Conservation (phyloP, 2,329 filamentous ascomycete species). For the Beauveria rudraprayagi region DNA sequence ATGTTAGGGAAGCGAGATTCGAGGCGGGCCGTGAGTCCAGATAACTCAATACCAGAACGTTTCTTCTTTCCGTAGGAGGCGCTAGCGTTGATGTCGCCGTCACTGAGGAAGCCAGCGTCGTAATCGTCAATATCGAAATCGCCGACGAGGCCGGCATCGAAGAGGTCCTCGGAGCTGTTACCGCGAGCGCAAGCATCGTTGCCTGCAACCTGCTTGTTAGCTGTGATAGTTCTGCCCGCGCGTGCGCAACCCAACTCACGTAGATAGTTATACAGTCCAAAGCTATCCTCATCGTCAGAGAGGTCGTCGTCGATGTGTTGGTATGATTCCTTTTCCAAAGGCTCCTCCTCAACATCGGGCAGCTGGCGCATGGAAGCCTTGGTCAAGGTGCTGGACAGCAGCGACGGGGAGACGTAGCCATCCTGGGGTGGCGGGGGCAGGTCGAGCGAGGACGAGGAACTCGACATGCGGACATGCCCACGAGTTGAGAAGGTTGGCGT, state of each 20-base stretch:
- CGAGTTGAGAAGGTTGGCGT: conserved; percentile 63
- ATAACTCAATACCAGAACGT: conserved; percentile 49
- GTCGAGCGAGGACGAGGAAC: conserved; percentile 72
- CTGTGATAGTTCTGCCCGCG: conserved; percentile 13
- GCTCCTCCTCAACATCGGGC: conserved; percentile 80
- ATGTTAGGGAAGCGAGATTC: conserved; percentile 52
- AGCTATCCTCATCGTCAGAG: conserved; percentile 20
- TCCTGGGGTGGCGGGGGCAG: conserved; percentile 41
- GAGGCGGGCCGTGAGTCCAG: conserved; percentile 56
- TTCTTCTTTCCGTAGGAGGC: conserved; percentile 43
- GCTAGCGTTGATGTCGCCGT: conserved; percentile 46
- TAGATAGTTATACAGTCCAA: conserved; percentile 57
- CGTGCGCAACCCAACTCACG: conserved; percentile 48
- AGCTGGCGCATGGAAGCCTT: conserved; percentile 59
- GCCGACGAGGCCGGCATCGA: conserved; percentile 29
- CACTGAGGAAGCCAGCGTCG: conserved; percentile 58
- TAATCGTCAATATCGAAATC: conserved; percentile 48
- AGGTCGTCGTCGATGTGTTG: conserved; percentile 40
- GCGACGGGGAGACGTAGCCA: conserved; percentile 43
- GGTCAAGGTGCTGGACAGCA: conserved; percentile 3
- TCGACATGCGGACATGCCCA: conserved; percentile 58
- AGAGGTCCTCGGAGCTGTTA: conserved; percentile 34
- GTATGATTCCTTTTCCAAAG: conserved; percentile 59
- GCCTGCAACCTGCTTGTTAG: conserved; percentile 34
- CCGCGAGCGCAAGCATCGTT: conserved; percentile 54